These are phyloP conservation scores for Globisporangium okanoganense DNA, from an alignment of 352 stramenopile species.

Conservation along the genomic window DNA sequence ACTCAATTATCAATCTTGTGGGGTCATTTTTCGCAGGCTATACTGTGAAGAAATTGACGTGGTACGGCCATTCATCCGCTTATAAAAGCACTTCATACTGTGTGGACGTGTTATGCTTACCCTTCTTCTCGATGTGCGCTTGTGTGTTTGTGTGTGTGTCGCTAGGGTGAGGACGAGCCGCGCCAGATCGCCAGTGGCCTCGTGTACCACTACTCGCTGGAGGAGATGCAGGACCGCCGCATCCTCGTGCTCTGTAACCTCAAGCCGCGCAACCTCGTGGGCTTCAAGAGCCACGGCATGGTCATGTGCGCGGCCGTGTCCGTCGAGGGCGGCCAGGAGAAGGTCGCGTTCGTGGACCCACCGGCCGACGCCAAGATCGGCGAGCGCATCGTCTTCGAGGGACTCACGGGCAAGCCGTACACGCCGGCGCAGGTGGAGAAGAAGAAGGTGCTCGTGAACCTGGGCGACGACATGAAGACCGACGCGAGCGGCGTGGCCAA, in stretches of 20 bases:
- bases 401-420: slow-evolving; percentile 62
- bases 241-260: slow-evolving; percentile 91
- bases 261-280: slow-evolving; percentile 87
- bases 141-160: neutral
- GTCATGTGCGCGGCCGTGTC: slow-evolving; percentile 82
- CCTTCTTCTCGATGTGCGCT: neutral
- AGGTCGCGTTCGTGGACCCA: slow-evolving; percentile 83
- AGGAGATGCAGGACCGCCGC: slow-evolving; percentile 82
- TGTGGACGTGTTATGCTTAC: slow-evolving; percentile 1
- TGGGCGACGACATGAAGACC: slow-evolving; percentile 83
- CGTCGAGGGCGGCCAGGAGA: slow-evolving; percentile 70
- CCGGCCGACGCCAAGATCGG: slow-evolving; percentile 68
- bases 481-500: slow-evolving; percentile 71
- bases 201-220: slow-evolving; percentile 84
- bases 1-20: neutral
- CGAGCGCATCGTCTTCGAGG: slow-evolving; percentile 72
- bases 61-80: slow-evolving; percentile 13
- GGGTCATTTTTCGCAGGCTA: slow-evolving; percentile 32
- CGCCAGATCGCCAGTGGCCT: slow-evolving; percentile 85
- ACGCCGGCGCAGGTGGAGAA: slow-evolving; percentile 86
- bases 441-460: slow-evolving; percentile 82
- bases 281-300: slow-evolving; percentile 91
- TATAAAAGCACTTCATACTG: neutral
- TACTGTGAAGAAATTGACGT: slow-evolving; percentile 93
- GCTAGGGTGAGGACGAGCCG: slow-evolving; percentile 71